These are phyloP conservation scores for Pisolithus sp. DNA, from an alignment of 768 basidiomycete genomes.

Conservation along the genomic window DNA sequence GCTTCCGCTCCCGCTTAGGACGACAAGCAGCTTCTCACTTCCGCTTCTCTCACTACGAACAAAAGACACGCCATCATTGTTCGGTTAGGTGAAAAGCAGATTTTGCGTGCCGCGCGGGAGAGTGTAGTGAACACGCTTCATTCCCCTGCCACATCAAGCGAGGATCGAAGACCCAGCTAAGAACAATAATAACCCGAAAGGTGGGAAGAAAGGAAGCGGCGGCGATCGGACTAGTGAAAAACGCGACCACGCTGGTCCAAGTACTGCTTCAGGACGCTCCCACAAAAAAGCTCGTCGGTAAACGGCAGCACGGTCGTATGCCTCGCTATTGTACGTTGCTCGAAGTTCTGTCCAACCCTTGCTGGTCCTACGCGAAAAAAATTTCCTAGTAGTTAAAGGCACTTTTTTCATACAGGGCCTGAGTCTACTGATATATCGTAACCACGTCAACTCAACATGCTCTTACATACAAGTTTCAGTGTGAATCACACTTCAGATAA, in stretches of 20 bases:
- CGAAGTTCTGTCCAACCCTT: neutral
- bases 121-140: constrained; percentile 2
- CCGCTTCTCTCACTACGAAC: constrained; percentile 33
- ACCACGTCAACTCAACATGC: too few relatives aligned
- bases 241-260: constrained; percentile 7
- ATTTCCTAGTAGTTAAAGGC: neutral
- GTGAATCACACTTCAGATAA: too few relatives aligned
- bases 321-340: neutral
- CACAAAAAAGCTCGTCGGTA: constrained; percentile 18
- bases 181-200: neutral
- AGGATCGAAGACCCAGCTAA: neutral
- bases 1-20: constrained; percentile 30
- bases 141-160: constrained; percentile 4
- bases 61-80: constrained; percentile 63
- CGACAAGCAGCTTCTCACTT: constrained; percentile 38
- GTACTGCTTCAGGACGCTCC: constrained; percentile 4
- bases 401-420: too few relatives aligned
- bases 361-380: neutral
- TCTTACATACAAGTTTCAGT: too few relatives aligned
- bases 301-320: neutral
- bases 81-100: constrained; percentile 73
- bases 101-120: constrained; percentile 36
- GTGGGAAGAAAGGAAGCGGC: neutral
- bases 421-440: too few relatives aligned
- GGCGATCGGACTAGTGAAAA: constrained; percentile 6